A percentile compares a stretch with the other conserved stretches of the same genome.
phyloP scores from a whole-genome alignment of 2,329 filamentous ascomycete species.

The Colletotrichum sp. region DNA sequence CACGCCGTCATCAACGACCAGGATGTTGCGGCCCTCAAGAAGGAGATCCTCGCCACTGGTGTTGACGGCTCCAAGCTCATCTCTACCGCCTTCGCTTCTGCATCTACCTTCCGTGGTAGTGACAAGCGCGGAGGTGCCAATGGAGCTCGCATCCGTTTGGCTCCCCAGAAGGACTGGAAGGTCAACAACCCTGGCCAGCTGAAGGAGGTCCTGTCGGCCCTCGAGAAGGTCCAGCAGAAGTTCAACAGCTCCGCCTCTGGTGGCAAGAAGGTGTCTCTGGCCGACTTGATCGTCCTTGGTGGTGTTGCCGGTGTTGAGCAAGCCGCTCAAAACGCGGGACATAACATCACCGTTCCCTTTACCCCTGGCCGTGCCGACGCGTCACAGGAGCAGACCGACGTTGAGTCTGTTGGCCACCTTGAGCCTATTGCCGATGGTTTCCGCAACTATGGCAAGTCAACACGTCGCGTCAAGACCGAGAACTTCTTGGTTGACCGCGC shows the following conservation, averaged over 20 bases:
- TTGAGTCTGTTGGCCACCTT: conserved; percentile 67
- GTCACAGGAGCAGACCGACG: conserved; percentile 74
- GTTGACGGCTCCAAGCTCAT: conserved; percentile 67
- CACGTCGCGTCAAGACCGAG: conserved; percentile 66
- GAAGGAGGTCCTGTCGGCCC: conserved; percentile 60
- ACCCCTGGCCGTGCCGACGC: conserved; percentile 75
- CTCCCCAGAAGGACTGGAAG: conserved; percentile 74
- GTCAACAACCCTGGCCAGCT: conserved; percentile 76
- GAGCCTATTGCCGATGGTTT: conserved; percentile 75
- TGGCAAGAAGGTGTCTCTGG: conserved; percentile 76
- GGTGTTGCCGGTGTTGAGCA: conserved; percentile 75
- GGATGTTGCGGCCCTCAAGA: conserved; percentile 70
- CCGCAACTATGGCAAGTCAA: conserved; percentile 76
- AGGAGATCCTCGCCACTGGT: conserved; percentile 66
- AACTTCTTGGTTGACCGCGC: conserved; percentile 75
- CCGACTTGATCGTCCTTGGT: conserved; percentile 77
- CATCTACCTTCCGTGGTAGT: conserved; percentile 73
- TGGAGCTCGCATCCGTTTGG: conserved; percentile 76
- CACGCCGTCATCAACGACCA: conserved; percentile 64
- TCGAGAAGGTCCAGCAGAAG: conserved; percentile 69
- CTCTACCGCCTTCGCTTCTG: conserved; percentile 70
- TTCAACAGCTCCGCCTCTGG: conserved; percentile 71
- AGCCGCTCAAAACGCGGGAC: conserved; percentile 57
- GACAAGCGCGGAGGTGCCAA: conserved; percentile 87
- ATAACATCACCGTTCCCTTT: conserved; percentile 69